Conservation (phyloP, 257 asterid genomes). For the Marsdenia floribunda region DNA sequence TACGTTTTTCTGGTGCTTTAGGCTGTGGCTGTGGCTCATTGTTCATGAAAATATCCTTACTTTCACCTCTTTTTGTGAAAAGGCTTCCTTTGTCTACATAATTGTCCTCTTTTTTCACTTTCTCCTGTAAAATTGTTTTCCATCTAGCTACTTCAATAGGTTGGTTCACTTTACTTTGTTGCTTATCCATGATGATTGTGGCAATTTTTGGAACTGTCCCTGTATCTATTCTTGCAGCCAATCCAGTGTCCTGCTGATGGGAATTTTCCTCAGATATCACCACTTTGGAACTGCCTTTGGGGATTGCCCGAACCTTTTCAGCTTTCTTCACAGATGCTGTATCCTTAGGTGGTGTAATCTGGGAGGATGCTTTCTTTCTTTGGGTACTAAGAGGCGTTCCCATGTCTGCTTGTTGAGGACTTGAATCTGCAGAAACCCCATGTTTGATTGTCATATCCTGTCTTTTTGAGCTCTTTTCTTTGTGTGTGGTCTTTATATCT, state of each 20-base stretch:
- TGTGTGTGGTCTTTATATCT: constrained; percentile 19
- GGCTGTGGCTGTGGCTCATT: constrained; percentile 28
- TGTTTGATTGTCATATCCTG: constrained; percentile 21
- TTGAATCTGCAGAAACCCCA: constrained; percentile 15
- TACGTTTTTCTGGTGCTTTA: constrained; percentile 22
- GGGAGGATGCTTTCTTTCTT: constrained; percentile 14
- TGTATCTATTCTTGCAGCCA: constrained; percentile 19
- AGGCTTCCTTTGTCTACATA: constrained; percentile 24
- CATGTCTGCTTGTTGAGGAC: constrained; percentile 11
- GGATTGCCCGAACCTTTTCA: constrained; percentile 18
- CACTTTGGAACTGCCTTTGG: constrained; percentile 23
- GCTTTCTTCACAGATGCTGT: constrained; percentile 24
- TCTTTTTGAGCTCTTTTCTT: constrained; percentile 29
- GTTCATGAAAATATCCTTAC: constrained; percentile 13
- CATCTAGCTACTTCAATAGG: constrained; percentile 25
- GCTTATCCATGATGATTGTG: constrained; percentile 22
- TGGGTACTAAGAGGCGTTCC: constrained; percentile 11
- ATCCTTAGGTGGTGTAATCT: constrained; percentile 23
- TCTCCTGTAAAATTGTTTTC: constrained; percentile 23
- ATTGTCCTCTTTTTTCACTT: constrained; percentile 28
- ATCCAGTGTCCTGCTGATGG: constrained; percentile 23
- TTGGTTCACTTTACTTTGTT: constrained; percentile 22
- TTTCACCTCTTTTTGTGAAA: constrained; percentile 17
- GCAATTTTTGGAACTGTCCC: constrained; percentile 13
- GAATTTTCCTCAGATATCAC: constrained; percentile 24